Conservation (phyloP, 345 rosid genomes). For the Euphorbia tirucalli region DNA sequence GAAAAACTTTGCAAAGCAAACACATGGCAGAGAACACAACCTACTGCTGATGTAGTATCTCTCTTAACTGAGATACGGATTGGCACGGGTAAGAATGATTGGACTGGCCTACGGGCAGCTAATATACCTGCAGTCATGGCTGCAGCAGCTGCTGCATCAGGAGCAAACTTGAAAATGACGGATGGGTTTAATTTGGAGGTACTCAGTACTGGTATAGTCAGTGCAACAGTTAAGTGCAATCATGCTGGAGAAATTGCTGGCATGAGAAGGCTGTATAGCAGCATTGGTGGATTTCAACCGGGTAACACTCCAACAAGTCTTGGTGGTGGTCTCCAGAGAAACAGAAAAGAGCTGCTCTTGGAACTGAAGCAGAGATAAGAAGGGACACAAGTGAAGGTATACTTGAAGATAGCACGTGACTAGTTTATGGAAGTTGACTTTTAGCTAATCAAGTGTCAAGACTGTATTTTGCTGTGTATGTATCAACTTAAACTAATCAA, state of each 20-base stretch:
- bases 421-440: too few relatives aligned
- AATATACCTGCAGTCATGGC: constrained; percentile 98
- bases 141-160: constrained; percentile 99
- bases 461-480: too few relatives aligned
- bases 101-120: constrained; percentile 85
- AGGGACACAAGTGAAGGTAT: too few relatives aligned
- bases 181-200: constrained; percentile 95
- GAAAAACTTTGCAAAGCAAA: constrained; percentile 97
- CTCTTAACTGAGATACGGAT: constrained; percentile 92
- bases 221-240: constrained; percentile 94
- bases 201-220: constrained; percentile 85
- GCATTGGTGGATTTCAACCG: constrained; percentile 91
- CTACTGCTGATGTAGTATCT: constrained; percentile 85
- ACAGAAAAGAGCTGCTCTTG: too few relatives aligned
- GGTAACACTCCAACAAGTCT: constrained; percentile 51
- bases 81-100: constrained; percentile 90
- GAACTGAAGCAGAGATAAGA: too few relatives aligned
- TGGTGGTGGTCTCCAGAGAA: constrained; percentile 71
- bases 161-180: constrained; percentile 78
- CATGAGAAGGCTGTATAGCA: constrained; percentile 91
- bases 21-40: constrained; percentile 90
- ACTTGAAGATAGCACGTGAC: too few relatives aligned
- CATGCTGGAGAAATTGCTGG: constrained; percentile 99
- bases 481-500: too few relatives aligned
- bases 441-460: too few relatives aligned